phyloP scores from a whole-genome alignment of 768 basidiomycete species.

The Suillus sp. region DNA sequence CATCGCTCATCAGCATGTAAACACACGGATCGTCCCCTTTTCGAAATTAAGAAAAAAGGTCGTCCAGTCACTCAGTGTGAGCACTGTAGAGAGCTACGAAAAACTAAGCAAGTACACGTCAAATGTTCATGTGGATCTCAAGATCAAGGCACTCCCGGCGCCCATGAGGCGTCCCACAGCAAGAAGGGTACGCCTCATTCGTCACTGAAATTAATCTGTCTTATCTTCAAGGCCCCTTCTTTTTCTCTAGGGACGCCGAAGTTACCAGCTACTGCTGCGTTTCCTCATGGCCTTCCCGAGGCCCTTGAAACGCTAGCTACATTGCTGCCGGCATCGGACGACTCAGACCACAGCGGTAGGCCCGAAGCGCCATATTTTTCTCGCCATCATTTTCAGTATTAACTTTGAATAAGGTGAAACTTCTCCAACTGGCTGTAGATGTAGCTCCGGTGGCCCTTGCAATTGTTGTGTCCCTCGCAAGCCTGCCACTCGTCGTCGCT shows the following conservation, averaged over 20 bases:
- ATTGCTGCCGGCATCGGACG: constrained; percentile 46
- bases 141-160: constrained; percentile 31
- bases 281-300: constrained; percentile 75
- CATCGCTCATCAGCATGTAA: constrained; percentile 89
- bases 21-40: constrained; percentile 85
- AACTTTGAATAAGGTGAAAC: constrained; percentile 49
- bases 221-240: constrained; percentile 48
- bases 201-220: constrained; percentile 22
- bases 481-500: constrained; percentile 38
- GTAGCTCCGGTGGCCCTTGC: constrained; percentile 49
- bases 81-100: constrained; percentile 48
- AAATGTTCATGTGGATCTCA: constrained; percentile 45
- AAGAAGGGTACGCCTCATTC: constrained; percentile 65
- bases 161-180: constrained; percentile 31
- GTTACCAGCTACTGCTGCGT: constrained; percentile 72
- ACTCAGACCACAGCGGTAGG: constrained; percentile 71
- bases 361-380: constrained; percentile 48
- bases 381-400: constrained; percentile 42
- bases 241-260: constrained; percentile 51
- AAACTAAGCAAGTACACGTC: constrained; percentile 48
- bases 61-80: constrained; percentile 59
- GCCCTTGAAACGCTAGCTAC: constrained; percentile 57
- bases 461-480: constrained; percentile 59
- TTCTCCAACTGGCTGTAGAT: constrained; percentile 50
- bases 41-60: constrained; percentile 74